Evolutionary conservation across 768 basidiomycete genomes (phyloP), one percentile per base, ranked within the genome.

Genomic region (Naematelia aurantialba): DNA sequence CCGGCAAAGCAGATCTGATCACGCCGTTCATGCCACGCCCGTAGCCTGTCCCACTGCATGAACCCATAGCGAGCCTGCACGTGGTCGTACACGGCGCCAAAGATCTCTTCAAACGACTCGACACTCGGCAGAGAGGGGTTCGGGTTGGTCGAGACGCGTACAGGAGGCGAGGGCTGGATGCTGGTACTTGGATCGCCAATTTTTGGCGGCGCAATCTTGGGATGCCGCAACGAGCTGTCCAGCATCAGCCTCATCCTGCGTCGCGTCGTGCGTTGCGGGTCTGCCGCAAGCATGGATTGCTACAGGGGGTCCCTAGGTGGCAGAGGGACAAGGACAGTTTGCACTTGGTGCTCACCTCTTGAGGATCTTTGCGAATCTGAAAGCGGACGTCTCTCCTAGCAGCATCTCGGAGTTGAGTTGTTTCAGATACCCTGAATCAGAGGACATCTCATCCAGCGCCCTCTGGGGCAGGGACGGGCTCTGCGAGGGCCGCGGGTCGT

Each of bases 51-150:
- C 61, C 61, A 63, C 17, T 63, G 57, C 14, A 63, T 25, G 22
- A 63, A 63, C 4, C 39, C 31, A 48, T 58, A 59, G 17, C 61
- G 52, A 11, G 61, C 56, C 25, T 63, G 61, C 13, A 63, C 54
- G 45, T 63, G 57, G 24, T 50, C 47, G 27, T 59, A 59, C 13
- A 61, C 34, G n/a, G 30, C 44, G 12, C 52, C 30, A 17, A 61
- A 26, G 55, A 61, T 50, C 5, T 30, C 27, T 25, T 30, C 22
- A 5, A 17, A 34, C 4, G 52, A 22, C 17, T 56, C 60, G 46
- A 19, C 44, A 11, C 29, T 21, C 3, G 60, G 60, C n/a, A 56
- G n/a, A 24, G 22, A 4, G 2, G 57, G 61, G 26, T 63, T 49
- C 19, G 56, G 56, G 26, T 59, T 59, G 46, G 47, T 48, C 34